Conservation (phyloP, 129 eudicot species). For the Pittosporum tobira region DNA sequence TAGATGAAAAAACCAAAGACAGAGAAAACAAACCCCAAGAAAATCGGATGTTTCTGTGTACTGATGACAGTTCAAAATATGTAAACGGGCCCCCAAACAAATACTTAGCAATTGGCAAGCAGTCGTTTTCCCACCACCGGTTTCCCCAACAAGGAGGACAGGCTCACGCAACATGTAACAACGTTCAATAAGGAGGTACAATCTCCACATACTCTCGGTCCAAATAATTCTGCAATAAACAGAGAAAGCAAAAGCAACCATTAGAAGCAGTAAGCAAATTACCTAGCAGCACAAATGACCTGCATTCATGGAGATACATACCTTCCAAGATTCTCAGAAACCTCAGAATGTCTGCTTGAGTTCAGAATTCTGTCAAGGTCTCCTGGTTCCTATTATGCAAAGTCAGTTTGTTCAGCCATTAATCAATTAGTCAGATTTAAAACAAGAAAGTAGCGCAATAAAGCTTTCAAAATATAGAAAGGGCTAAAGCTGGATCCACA, state of each 20-base stretch:
- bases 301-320: constrained; percentile 17
- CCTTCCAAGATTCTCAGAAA: constrained; percentile 38
- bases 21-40: constrained; percentile 67
- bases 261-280: background rate
- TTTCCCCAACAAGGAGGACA: constrained; percentile 96
- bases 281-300: background rate
- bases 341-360: constrained; percentile 11
- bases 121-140: constrained; percentile 98
- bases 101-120: constrained; percentile 81
- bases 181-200: constrained; percentile 77
- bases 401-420: constrained; percentile 6
- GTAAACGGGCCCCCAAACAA: constrained; percentile 58
- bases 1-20: background rate
- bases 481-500: background rate
- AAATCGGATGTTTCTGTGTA: constrained; percentile 98
- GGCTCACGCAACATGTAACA: constrained; percentile 91
- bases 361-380: constrained; percentile 22
- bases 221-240: constrained; percentile 54
- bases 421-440: background rate
- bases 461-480: too few relatives aligned
- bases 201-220: constrained; percentile 80
- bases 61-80: constrained; percentile 92
- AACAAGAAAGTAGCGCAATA: too few relatives aligned
- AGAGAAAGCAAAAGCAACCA: background rate
- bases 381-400: constrained; percentile 21